Conservation (phyloP, 352 stramenopile genomes). For the Pythium periplocum region DNA sequence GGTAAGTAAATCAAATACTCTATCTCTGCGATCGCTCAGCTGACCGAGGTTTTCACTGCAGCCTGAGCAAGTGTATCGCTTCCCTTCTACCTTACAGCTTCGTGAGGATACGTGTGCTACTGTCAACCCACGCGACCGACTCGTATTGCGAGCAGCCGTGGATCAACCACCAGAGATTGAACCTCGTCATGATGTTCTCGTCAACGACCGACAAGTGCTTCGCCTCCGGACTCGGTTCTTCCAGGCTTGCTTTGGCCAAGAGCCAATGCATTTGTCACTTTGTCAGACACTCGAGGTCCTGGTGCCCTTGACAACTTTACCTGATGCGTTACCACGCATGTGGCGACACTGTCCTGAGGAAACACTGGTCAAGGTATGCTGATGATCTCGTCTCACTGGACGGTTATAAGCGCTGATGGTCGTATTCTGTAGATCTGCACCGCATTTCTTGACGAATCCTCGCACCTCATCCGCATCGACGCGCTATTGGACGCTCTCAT, state of each 20-base stretch:
- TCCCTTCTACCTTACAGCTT: slow-evolving; percentile 48
- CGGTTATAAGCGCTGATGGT: not conserved
- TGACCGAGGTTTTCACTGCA: slow-evolving; percentile 12
- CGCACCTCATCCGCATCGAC: slow-evolving; percentile 13
- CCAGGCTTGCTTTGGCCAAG: not conserved
- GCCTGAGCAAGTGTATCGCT: slow-evolving; percentile 47
- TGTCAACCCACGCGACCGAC: slow-evolving; percentile 27
- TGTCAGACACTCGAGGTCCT: slow-evolving; percentile 30
- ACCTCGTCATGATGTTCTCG: slow-evolving; percentile 27
- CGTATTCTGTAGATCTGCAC: not conserved
- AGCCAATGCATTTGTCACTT: not conserved
- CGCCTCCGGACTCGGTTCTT: slow-evolving; percentile 11
- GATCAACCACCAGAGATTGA: slow-evolving; percentile 40
- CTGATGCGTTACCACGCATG: slow-evolving; percentile 29
- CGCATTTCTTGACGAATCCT: not conserved
- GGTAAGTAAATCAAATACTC: slow-evolving; percentile 20
- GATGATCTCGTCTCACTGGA: too few species aligned
- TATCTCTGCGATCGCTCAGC: not conserved
- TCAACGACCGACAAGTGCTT: slow-evolving; percentile 40
- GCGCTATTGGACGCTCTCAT: slow-evolving; percentile 11
- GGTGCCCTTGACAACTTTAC: slow-evolving; percentile 21
- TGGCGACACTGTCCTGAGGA: slow-evolving; percentile 38
- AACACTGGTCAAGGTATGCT: slow-evolving; percentile 39
- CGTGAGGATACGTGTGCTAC: slow-evolving; percentile 46
- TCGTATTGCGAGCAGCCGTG: slow-evolving; percentile 24